phyloP scores from a whole-genome alignment of 805 yeast genomes.

The Lipomyces starkeyi region DNA sequence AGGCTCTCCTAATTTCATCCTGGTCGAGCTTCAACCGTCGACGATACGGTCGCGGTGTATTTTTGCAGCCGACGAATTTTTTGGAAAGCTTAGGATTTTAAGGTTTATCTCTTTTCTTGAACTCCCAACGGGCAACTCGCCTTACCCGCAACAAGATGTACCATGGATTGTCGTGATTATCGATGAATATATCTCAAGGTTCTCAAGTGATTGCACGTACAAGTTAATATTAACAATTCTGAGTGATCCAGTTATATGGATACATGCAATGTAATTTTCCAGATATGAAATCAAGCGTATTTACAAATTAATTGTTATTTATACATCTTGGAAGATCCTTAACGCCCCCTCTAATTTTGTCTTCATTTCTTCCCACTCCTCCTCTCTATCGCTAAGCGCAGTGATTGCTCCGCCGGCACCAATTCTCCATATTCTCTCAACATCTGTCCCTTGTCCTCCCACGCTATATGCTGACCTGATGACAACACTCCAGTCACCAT shows the following conservation, averaged over 20 bases:
- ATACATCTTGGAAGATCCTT: constrained; percentile 59
- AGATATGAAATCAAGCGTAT: not conserved
- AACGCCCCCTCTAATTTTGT: constrained; percentile 80
- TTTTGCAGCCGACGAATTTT: not conserved
- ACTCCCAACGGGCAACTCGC: not conserved
- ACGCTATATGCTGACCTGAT: constrained; percentile 83
- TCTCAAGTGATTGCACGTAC: not conserved
- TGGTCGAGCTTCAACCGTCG: not conserved
- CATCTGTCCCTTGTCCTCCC: constrained; percentile 51
- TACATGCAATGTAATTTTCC: not conserved
- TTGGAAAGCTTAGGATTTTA: not conserved
- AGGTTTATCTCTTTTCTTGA: too few relatives aligned
- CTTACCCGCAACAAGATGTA: too few relatives aligned
- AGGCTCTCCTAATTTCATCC: not conserved
- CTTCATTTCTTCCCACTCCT: constrained; percentile 92
- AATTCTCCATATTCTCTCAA: constrained; percentile 66
- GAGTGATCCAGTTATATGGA: too few relatives aligned
- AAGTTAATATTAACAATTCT: not conserved
- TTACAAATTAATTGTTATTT: not conserved
- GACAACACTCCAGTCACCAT: constrained; percentile 95
- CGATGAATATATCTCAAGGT: too few relatives aligned
- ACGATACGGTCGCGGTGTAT: not conserved
- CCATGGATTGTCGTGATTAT: too few relatives aligned
- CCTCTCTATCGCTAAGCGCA: constrained; percentile 77
- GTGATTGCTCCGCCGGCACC: constrained; percentile 99